These are phyloP conservation scores for Colletotrichum gloeosporioides DNA, from an alignment of 2,329 filamentous ascomycete species.

Conservation along the genomic window DNA sequence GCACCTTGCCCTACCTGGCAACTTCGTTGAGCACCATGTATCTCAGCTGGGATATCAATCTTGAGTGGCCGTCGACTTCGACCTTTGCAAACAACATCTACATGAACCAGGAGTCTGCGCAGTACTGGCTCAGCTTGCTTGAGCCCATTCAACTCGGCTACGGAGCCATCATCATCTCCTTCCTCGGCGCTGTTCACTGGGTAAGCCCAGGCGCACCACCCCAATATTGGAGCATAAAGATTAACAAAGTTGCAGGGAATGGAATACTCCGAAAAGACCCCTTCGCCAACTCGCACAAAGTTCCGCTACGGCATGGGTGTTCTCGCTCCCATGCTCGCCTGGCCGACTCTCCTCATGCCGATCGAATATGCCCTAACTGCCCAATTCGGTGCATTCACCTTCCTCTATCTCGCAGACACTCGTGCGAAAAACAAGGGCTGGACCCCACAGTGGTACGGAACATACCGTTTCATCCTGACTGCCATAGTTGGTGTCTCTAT, in stretches of 20 bases:
- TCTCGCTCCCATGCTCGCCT: slow-evolving; percentile 79
- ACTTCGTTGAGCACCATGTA: slow-evolving; percentile 85
- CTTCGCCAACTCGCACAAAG: slow-evolving; percentile 66
- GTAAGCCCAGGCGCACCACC: slow-evolving; percentile 36
- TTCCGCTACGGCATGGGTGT: slow-evolving; percentile 86
- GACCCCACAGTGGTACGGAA: slow-evolving; percentile 84
- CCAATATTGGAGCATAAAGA: not conserved
- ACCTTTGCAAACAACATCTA: slow-evolving; percentile 70
- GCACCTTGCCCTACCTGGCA: slow-evolving; percentile 83
- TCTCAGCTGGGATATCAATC: slow-evolving; percentile 83
- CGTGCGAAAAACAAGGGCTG: slow-evolving; percentile 76
- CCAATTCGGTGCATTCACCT: slow-evolving; percentile 85
- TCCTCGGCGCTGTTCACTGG: slow-evolving; percentile 93
- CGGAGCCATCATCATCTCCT: slow-evolving; percentile 90
- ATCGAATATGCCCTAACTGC: slow-evolving; percentile 83
- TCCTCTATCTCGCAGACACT: slow-evolving; percentile 85
- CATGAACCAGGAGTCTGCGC: slow-evolving; percentile 73
- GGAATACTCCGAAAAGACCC: slow-evolving; percentile 78
- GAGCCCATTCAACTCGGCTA: slow-evolving; percentile 92
- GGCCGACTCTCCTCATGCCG: slow-evolving; percentile 87
- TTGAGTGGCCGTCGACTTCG: slow-evolving; percentile 63
- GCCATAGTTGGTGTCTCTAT: slow-evolving; percentile 87
- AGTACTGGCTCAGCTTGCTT: slow-evolving; percentile 73
- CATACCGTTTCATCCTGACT: slow-evolving; percentile 91
- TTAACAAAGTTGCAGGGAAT: slow-evolving; percentile 58